phyloP scores from a whole-genome alignment of 345 rosid genomes.

The Melaleuca alternifolia region DNA sequence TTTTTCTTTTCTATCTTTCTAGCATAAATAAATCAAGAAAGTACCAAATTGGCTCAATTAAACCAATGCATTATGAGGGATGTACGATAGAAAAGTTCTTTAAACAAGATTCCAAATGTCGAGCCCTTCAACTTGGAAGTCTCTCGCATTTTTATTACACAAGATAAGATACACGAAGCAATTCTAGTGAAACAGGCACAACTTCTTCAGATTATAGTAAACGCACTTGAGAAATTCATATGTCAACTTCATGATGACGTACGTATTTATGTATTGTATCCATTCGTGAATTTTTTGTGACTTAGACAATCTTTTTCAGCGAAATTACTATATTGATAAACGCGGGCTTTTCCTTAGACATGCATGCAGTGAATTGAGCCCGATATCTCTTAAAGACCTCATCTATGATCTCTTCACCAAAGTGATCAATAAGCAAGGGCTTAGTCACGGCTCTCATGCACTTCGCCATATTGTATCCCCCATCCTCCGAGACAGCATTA shows the following conservation, averaged over 20 bases:
- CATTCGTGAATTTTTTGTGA: background rate
- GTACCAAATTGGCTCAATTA: background rate
- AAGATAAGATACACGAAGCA: background rate
- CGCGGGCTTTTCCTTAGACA: constrained; percentile 1
- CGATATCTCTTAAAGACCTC: constrained; percentile 10
- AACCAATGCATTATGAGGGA: no score
- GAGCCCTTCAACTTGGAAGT: background rate
- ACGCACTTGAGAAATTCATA: background rate
- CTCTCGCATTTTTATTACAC: background rate
- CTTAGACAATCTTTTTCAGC: background rate
- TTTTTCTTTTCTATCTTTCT: background rate
- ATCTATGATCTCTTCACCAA: constrained; percentile 16
- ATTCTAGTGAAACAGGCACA: background rate
- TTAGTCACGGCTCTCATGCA: constrained; percentile 48
- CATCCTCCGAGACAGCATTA: background rate
- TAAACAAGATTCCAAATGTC: background rate
- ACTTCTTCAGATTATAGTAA: background rate
- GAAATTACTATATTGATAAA: constrained; percentile 8
- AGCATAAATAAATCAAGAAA: background rate
- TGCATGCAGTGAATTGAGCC: background rate
- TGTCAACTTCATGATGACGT: background rate
- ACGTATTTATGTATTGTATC: background rate
- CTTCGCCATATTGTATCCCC: constrained; percentile 20
- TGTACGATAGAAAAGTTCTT: background rate
- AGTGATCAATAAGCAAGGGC: constrained; percentile 39